Evolutionary conservation across 306 rosid species (phyloP), one percentile per base, ranked within the genome.

Genomic region (Vigna hirtella): DNA sequence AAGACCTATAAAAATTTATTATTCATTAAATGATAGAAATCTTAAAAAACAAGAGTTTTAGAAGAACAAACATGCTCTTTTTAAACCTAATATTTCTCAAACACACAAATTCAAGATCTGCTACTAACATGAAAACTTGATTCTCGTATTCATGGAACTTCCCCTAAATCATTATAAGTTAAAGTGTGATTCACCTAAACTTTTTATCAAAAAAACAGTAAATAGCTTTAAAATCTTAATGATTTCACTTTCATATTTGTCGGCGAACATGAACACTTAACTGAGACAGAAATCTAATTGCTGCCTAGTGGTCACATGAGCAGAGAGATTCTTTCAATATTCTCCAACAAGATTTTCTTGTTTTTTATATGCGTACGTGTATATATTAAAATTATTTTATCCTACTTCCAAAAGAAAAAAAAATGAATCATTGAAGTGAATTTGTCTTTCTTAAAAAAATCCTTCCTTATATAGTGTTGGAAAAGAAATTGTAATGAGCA

Each of bases 311-410:
- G 26, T 45, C 34, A 34, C 48, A 16, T 13, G 9, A 65, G 16
- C 9, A 65, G 10, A 64, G 49, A 36, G 70, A 65, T 38, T 65
- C 50, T 65, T 65, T 65, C 50, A 40, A 7, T 40, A 65, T 36
- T 64, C 50, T 20, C 48, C 70, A 17, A 9, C 48, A 63, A 38
- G 9, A 38, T 38, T n/a, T 64, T 47, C 24, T 64, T 38, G 5
- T 38, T 38, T 64, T 40, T 40, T 40, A 7, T 7, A 2, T 40
- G 45, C 11, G 20, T 61, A 18, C 20, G 12, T 3, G 12, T 28
- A n/a, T 47, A 47, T 47, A 9, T 28, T 61, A 30, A 61, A 59
- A 62, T 7, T 62, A 32, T 62, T 62, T 59, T 28, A 18, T 6
- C 5, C 4, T 28, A 5, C 28, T 57, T 24, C 63, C 1, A 30